These are phyloP conservation scores for Austroboletus novae-zelandiae DNA, from an alignment of 1,284 basidiomycete genomes.

Conservation along the genomic window DNA sequence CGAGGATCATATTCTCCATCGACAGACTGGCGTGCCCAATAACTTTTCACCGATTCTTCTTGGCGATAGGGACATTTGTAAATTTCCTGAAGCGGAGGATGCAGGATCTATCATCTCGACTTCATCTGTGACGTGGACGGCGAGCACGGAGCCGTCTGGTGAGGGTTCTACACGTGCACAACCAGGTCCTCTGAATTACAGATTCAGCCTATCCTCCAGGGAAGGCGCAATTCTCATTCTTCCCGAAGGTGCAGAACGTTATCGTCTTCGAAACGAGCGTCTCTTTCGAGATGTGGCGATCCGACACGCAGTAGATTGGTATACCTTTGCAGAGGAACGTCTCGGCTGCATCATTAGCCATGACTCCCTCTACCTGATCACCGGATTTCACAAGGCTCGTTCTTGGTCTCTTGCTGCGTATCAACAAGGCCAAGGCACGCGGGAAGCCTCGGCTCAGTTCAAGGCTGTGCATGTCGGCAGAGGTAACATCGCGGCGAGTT, in stretches of 20 bases:
- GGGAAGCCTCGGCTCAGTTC: slow-evolving; percentile 10
- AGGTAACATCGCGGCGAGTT: not conserved
- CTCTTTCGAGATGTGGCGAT: slow-evolving; percentile 6
- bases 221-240: slow-evolving; percentile 27
- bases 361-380: slow-evolving; percentile 25
- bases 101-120: slow-evolving; percentile 15
- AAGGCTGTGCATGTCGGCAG: slow-evolving; percentile 19
- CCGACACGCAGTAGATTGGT: slow-evolving; percentile 18
- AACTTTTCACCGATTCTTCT: slow-evolving; percentile 10
- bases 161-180: not conserved
- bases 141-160: not conserved
- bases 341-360: slow-evolving; percentile 18
- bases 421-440: not conserved
- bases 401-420: slow-evolving; percentile 13
- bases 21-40: slow-evolving; percentile 15
- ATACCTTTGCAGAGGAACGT: slow-evolving; percentile 8
- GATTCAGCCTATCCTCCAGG: slow-evolving; percentile 6
- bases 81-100: slow-evolving; percentile 9
- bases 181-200: slow-evolving; percentile 9
- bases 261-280: not conserved
- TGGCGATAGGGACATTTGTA: slow-evolving; percentile 4
- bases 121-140: slow-evolving; percentile 4
- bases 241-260: not conserved
- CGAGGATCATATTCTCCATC: slow-evolving; percentile 14
- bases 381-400: slow-evolving; percentile 25